These are phyloP conservation scores for Erythrobasidium hasegawianum DNA, from an alignment of 1,284 basidiomycete species.

Conservation along the genomic window DNA sequence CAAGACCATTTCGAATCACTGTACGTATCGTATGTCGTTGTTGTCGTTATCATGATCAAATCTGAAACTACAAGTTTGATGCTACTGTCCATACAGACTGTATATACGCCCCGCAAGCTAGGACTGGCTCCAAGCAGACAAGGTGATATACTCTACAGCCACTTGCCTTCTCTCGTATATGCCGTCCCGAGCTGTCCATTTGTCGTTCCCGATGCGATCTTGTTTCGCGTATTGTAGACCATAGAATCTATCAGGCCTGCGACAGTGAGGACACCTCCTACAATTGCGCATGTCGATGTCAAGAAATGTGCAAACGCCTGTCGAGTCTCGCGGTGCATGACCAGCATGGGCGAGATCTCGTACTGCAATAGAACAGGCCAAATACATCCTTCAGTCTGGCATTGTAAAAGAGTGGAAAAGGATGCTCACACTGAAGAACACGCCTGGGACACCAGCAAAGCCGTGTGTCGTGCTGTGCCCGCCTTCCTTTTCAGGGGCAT, in stretches of 20 bases:
- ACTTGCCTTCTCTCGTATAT: slow-evolving; percentile 32
- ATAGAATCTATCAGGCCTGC: slow-evolving; percentile 86
- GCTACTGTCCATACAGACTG: too few species aligned
- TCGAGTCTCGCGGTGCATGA: slow-evolving; percentile 82
- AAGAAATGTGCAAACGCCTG: slow-evolving; percentile 96
- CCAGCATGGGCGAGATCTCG: slow-evolving; percentile 92
- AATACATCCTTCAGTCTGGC: too few species aligned
- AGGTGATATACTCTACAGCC: slow-evolving; percentile 12
- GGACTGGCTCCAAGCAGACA: too few species aligned
- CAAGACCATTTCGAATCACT: too few species aligned
- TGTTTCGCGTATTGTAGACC: slow-evolving; percentile 57
- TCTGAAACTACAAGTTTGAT: too few species aligned
- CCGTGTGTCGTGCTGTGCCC: slow-evolving; percentile 67
- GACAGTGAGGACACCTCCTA: slow-evolving; percentile 93
- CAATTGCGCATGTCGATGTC: slow-evolving; percentile 96
- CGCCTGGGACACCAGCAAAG: slow-evolving; percentile 58
- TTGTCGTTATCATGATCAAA: too few species aligned
- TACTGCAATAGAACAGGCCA: too few species aligned
- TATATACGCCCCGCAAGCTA: too few species aligned
- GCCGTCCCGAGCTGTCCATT: slow-evolving; percentile 28
- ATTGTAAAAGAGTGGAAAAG: too few species aligned
- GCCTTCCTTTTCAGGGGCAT: slow-evolving; percentile 39
- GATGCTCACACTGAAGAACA: slow-evolving; percentile 71
- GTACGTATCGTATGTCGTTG: too few species aligned
- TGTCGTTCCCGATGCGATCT: slow-evolving; percentile 19